A percentile compares a stretch with the other conserved stretches of the same genome.
Conservation (phyloP, 2,329 filamentous ascomycete genomes). For the Pseudogymnoascus sp. region DNA sequence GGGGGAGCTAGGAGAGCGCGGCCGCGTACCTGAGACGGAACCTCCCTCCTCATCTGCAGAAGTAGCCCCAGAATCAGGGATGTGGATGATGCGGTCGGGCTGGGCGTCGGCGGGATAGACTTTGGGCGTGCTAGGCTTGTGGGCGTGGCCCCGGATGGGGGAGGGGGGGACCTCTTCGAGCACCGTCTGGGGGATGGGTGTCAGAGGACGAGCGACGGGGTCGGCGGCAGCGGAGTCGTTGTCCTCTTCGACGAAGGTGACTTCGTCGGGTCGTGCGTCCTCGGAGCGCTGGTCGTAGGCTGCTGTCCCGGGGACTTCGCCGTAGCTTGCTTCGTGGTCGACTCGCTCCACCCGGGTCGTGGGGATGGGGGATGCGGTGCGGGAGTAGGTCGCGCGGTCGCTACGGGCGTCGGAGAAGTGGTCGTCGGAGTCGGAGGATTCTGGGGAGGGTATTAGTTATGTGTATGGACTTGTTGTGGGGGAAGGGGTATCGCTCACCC, state of each 20-base stretch:
- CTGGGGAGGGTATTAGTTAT: slow-evolving; percentile 22
- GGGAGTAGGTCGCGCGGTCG: slow-evolving; percentile 33
- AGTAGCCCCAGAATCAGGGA: slow-evolving; percentile 24
- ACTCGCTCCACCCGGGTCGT: slow-evolving; percentile 50
- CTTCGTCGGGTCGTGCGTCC: slow-evolving; percentile 53
- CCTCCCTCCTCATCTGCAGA: slow-evolving; percentile 33
- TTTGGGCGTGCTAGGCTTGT: slow-evolving; percentile 48
- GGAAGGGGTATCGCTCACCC: slow-evolving; percentile 33
- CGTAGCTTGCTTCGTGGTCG: slow-evolving; percentile 48
- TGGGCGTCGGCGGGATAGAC: slow-evolving; percentile 48
- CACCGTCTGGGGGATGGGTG: slow-evolving; percentile 47
- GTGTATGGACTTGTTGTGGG: background rate
- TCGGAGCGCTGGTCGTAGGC: slow-evolving; percentile 46
- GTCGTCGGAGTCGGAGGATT: slow-evolving; percentile 56
- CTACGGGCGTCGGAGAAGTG: slow-evolving; percentile 62
- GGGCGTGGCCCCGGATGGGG: slow-evolving; percentile 51
- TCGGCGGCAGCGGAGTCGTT: background rate
- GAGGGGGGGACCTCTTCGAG: slow-evolving; percentile 46
- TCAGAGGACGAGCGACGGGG: slow-evolving; percentile 20
- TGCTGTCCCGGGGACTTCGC: slow-evolving; percentile 52
- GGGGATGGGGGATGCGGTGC: slow-evolving; percentile 43
- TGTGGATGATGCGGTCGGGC: slow-evolving; percentile 48
- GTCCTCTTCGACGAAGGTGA: slow-evolving; percentile 32
- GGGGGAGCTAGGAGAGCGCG: slow-evolving; percentile 21
- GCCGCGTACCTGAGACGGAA: slow-evolving; percentile 48